phyloP scores from a whole-genome alignment of 1,139 yeast genomes.

The Taiozyma sp. region DNA sequence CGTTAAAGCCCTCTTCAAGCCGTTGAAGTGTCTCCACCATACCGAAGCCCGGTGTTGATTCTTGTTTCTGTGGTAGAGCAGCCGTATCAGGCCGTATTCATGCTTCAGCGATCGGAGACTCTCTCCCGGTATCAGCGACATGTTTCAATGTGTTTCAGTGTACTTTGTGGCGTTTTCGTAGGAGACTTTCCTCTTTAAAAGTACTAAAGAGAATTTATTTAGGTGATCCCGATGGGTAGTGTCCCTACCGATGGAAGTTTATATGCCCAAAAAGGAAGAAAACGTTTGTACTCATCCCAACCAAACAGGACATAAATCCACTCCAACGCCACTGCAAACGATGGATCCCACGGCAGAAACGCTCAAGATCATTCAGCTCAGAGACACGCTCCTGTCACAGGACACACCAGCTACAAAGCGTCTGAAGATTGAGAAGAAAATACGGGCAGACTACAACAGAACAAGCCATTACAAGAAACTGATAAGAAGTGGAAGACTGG shows the following conservation, averaged over 20 bases:
- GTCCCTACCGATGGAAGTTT: no score
- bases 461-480: constrained; percentile 15
- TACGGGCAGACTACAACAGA: constrained; percentile 10
- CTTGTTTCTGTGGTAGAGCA: constrained; percentile 64
- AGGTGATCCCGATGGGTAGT: no score
- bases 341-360: constrained; percentile 7
- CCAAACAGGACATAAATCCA: neutral
- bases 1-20: constrained; percentile 55
- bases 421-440: constrained; percentile 12
- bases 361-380: constrained; percentile 10
- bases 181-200: no score
- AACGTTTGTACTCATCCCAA: neutral
- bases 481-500: constrained; percentile 19
- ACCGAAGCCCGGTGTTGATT: constrained; percentile 71
- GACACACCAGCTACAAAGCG: constrained; percentile 6
- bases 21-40: constrained; percentile 75
- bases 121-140: constrained; percentile 7
- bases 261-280: no score
- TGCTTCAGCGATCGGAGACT: constrained; percentile 24
- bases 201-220: no score
- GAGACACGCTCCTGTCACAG: constrained; percentile 9
- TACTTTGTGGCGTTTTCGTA: neutral
- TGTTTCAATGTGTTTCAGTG: no score
- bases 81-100: constrained; percentile 56
- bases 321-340: neutral